Evolutionary conservation across 2,329 filamentous ascomycete genomes (phyloP).

Genomic region (Paraphoma chrysanthemicola): DNA sequence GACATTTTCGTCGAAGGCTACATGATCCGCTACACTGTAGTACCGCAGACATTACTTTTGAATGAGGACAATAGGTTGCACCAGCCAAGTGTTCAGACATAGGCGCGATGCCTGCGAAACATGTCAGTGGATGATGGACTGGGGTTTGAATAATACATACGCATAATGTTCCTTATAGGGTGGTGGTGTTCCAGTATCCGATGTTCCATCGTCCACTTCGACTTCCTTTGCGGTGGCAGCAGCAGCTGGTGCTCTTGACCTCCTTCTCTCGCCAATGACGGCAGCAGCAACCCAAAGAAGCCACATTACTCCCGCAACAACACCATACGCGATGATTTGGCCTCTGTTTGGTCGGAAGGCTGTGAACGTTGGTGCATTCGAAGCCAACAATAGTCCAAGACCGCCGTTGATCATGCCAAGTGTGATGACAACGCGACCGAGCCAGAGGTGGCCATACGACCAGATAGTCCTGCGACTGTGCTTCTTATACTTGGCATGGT

Average conservation of each 20-base stretch:
- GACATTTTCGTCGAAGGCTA: background rate
- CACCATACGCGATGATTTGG: constrained; percentile 42
- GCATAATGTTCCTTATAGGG: constrained; percentile 24
- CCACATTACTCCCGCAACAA: constrained; percentile 45
- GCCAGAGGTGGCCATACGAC: constrained; percentile 61
- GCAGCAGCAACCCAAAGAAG: constrained; percentile 37
- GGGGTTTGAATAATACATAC: background rate
- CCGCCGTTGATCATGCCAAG: constrained; percentile 64
- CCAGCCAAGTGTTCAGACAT: background rate
- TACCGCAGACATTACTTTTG: too few relatives aligned
- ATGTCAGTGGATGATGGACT: background rate
- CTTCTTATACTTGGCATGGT: constrained; percentile 59
- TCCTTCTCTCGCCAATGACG: constrained; percentile 36
- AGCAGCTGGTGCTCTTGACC: constrained; percentile 3
- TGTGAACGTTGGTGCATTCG: constrained; percentile 30
- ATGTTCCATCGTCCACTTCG: constrained; percentile 2
- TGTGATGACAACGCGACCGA: constrained; percentile 58
- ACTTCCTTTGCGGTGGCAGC: constrained; percentile 10
- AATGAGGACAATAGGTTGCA: too few relatives aligned
- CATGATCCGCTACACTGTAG: background rate
- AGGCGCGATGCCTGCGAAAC: background rate
- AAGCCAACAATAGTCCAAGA: constrained; percentile 54
- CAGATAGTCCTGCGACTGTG: constrained; percentile 53
- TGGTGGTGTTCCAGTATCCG: background rate
- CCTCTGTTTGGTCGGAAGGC: constrained; percentile 30